phyloP scores from a whole-genome alignment of 768 basidiomycete species.

The Xerocomus spinulosus region DNA sequence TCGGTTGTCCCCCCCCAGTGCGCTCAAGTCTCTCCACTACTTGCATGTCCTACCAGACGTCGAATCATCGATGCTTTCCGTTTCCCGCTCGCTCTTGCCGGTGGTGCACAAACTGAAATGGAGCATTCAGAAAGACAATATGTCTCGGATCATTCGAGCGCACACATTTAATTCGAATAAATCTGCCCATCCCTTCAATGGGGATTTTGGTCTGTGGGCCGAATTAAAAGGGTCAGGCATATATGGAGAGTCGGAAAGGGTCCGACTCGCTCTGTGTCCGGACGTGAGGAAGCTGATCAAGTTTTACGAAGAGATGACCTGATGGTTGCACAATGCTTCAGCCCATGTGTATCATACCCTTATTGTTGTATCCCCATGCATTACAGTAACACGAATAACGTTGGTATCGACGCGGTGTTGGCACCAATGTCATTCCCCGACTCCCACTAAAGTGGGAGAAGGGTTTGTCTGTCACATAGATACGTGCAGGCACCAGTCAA shows the following conservation, averaged over 20 bases:
- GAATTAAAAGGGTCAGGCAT: constrained; percentile 48
- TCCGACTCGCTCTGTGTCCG: constrained; percentile 66
- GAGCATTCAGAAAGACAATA: constrained; percentile 58
- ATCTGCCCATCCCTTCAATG: constrained; percentile 26
- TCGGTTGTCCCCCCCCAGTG: constrained; percentile 36
- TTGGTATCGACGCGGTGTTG: too few relatives aligned
- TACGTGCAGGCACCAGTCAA: too few relatives aligned
- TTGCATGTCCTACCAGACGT: constrained; percentile 59
- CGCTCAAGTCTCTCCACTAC: constrained; percentile 44
- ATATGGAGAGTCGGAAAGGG: constrained; percentile 57
- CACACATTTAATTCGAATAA: constrained; percentile 23
- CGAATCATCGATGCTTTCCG: constrained; percentile 50
- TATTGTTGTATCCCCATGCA: not conserved
- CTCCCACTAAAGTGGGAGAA: too few relatives aligned
- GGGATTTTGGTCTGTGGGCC: constrained; percentile 50
- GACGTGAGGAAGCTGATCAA: constrained; percentile 52
- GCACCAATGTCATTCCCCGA: too few relatives aligned
- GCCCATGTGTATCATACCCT: not conserved
- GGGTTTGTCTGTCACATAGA: too few relatives aligned
- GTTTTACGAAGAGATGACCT: constrained; percentile 50
- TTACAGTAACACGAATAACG: too few relatives aligned
- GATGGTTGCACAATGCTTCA: not conserved
- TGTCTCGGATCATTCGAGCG: constrained; percentile 54
- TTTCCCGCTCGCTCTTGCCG: constrained; percentile 61
- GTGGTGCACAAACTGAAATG: constrained; percentile 66